Evolutionary conservation across 257 asterid species (phyloP), one percentile per base, ranked within the genome.

Genomic region (Nicotiana paniculata): DNA sequence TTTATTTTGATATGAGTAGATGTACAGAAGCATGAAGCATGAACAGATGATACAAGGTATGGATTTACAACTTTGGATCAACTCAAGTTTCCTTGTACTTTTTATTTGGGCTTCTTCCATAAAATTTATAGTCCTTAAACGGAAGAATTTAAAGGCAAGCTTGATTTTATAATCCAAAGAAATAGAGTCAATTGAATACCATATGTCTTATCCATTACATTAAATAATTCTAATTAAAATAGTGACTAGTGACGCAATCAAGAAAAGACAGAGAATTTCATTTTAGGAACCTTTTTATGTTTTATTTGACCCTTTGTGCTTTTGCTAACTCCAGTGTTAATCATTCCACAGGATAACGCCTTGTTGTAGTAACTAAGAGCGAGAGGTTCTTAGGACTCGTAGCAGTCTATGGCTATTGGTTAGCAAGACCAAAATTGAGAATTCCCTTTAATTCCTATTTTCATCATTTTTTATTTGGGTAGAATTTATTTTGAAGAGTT

Each of bases 21-120:
- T 92, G 97, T 93, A 90, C 82, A 89, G 97, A 85, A 89, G 91
- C 89, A 87, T 87, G 91, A 89, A 86, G 88, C 90, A 92, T 54
- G 97, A 92, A 75, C 89, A 89, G 58, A 85, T 84, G 84, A 65
- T 90, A n/a, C 89, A 87, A 82, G 97, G 97, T 93, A 89, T 43
- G 85, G 32, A 39, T 26, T 24, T 11, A 12, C 13, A 13, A 65
- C 4, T 39, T 65, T 77, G 39, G 33, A 10, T 37, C 6, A 21
- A 62, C 35, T n/a, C 80, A 24, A 16, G 26, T 15, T 13, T 30
- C 21, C 62, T 21, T 21, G 0, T 61, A 61, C 1, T 0, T 61
- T 59, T 8, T 32, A 64, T 28, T 64, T 11, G 43, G 4, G 1
- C 1, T 63, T 63, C 43, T 37, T 39, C 48, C 7, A 1, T 43